Evolutionary conservation across 257 asterid genomes (phyloP), one percentile per base, ranked within the genome.

Genomic region (Nicotiana otophora): DNA sequence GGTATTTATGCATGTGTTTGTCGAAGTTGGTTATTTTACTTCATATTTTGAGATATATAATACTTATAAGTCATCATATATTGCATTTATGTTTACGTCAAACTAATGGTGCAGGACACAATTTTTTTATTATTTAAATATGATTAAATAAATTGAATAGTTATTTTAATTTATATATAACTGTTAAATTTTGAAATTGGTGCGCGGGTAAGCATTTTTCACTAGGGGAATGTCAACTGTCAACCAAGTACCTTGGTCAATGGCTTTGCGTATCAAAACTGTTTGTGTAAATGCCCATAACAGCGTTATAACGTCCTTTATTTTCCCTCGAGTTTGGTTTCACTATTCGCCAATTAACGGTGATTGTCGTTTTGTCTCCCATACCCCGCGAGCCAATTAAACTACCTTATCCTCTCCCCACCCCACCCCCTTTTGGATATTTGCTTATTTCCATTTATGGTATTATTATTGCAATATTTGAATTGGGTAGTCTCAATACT

Each of bases 281-380:
- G 69, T 26, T 11, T 26, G 36, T 11, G 39, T 63, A 70, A 53
- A 70, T 12, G 36, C 78, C 60, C 78, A 72, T 72, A 42, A 72
- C 36, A 12, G 6, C 36, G 60, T 42, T 42, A 70, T 70, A 70
- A 66, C 74, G 48, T 7, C 11, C 48, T 42, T 42, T 42, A 42
- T 54, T 54, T 15, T 54, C 7, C 60, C 60, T 1, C n/a, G 60
- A 54, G 19, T 76, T 48, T 85, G 85, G 86, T 90, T 85, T 87
- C 74, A 75, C 65, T 81, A 89, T 87, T 89, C 89, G 95, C 77
- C 53, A 74, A 61, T 65, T 4, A 36, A 34, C 94, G 94, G 92
- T 83, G 90, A 81, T 48, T 83, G 91, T 81, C 85, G 83, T 83
- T 33, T 85, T 64, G 87, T 84, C 89, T 57, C 89, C 92, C 90